Conservation (phyloP, 306 rosid species). For the Rosa persica region DNA sequence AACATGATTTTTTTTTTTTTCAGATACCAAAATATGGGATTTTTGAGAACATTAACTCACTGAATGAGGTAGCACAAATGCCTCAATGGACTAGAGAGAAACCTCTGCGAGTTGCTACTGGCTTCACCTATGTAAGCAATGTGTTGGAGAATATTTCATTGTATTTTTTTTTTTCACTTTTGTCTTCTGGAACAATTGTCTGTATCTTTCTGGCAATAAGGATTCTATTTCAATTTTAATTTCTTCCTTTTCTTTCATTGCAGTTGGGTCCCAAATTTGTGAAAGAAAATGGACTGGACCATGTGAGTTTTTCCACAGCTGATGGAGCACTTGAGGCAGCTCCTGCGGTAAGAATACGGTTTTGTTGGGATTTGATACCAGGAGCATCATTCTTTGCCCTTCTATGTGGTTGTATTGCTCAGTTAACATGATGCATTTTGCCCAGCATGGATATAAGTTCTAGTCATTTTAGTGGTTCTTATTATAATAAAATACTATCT, state of each 20-base stretch:
- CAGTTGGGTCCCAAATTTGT: conserved; percentile 94
- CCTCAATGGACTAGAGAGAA: conserved; percentile 78
- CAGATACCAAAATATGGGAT: conserved; percentile 92
- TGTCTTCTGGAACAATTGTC: not conserved
- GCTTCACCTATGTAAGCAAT: conserved; percentile 71
- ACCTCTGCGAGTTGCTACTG: conserved; percentile 95
- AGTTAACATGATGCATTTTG: not conserved
- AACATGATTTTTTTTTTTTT: conserved; percentile 19
- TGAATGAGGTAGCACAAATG: conserved; percentile 75
- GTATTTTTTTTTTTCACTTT: not conserved
- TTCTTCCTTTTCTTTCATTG: conserved; percentile 20
- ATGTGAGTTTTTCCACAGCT: conserved; percentile 85
- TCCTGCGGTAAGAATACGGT: conserved; percentile 69
- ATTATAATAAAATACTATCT: not conserved
- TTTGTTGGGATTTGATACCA: not conserved
- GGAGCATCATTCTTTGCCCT: not conserved
- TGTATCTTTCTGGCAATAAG: not conserved
- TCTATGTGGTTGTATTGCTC: not conserved
- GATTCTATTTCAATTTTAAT: conserved; percentile 12
- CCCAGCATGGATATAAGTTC: not conserved
- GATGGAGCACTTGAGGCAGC: conserved; percentile 99
- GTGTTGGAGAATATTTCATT: conserved; percentile 15
- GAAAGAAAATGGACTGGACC: conserved; percentile 71
- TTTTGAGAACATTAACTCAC: conserved; percentile 81
- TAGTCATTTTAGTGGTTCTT: not conserved